These are phyloP conservation scores for Polygonum maritimum DNA, from an alignment of 148 eudicot genomes.

Conservation along the genomic window DNA sequence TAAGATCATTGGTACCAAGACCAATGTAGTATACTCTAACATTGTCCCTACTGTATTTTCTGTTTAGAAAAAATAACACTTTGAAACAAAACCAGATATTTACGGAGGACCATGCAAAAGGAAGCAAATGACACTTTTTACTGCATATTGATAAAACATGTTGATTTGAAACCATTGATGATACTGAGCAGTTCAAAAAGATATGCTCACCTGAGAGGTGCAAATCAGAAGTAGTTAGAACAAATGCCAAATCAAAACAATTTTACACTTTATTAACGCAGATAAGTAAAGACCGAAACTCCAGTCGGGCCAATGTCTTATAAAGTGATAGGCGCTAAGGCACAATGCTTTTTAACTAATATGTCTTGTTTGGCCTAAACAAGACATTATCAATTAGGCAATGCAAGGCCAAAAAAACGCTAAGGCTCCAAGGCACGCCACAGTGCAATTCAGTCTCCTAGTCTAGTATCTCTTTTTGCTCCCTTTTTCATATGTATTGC, in stretches of 20 bases:
- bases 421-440: too few species aligned
- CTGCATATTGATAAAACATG: slow-evolving; percentile 47
- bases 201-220: slow-evolving; percentile 68
- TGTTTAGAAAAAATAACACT: neutral
- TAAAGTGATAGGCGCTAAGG: neutral
- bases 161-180: slow-evolving; percentile 65
- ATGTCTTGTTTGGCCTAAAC: neutral
- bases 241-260: neutral
- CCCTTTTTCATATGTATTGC: too few species aligned
- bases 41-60: slow-evolving; percentile 20
- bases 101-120: slow-evolving; percentile 2
- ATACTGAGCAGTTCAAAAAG: slow-evolving; percentile 67
- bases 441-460: too few species aligned
- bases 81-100: neutral
- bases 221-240: neutral
- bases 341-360: neutral
- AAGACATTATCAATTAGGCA: neutral
- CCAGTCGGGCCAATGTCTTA: neutral
- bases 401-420: too few species aligned
- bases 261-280: neutral
- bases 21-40: neutral
- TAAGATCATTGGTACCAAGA: neutral
- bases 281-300: neutral
- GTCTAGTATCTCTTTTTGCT: too few species aligned
- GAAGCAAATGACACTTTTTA: slow-evolving; percentile 61